Evolutionary conservation across 345 rosid species (phyloP), one percentile per base, ranked within the genome.

Genomic region (Alliaria petiolata): DNA sequence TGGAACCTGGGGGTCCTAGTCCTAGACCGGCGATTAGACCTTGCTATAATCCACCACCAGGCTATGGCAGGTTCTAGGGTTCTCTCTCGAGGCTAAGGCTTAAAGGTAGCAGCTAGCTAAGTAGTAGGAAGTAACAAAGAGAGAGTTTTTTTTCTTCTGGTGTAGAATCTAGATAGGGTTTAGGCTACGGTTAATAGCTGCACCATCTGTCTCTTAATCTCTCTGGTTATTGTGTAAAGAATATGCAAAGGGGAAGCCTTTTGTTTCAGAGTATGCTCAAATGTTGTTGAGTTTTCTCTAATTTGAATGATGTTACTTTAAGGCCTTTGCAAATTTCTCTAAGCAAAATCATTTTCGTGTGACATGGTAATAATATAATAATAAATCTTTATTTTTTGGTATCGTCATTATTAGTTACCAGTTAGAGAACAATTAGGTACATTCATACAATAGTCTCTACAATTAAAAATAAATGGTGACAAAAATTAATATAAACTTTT

Each of bases 21-120:
- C 20, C 55, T 50, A 42, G 72, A 40, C 40, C 55, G 10, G 6
- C 22, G 20, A 31, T 67, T 59, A 52, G 78, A 67, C 63, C 63
- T 33, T 67, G 73, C 40, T 15, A 16, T 5, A 52, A 52, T 13
- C 63, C 62, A 67, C 31, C 68, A 40, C 10, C 73, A 10, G 38
- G 73, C 5, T 25, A 10, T 35, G 54, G 33, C 34, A 67, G 56
- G 39, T 40, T 50, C 47, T 74, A 66, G 67, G 57, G 11, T 28
- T 57, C n/a, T 58, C 15, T 65, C 46, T 25, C 20, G 5, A 20
- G 46, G 31, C 51, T 17, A 49, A 30, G 34, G 20, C 43, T 39
- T 25, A 26, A 31, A 7, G 36, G 12, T 53, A 40, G 13, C 25
- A 22, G 25, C 20, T 33, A 45, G 47, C 34, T 70, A 38, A 14